Evolutionary conservation across 768 basidiomycete genomes (phyloP).

Genomic region (Nidularia sp.): DNA sequence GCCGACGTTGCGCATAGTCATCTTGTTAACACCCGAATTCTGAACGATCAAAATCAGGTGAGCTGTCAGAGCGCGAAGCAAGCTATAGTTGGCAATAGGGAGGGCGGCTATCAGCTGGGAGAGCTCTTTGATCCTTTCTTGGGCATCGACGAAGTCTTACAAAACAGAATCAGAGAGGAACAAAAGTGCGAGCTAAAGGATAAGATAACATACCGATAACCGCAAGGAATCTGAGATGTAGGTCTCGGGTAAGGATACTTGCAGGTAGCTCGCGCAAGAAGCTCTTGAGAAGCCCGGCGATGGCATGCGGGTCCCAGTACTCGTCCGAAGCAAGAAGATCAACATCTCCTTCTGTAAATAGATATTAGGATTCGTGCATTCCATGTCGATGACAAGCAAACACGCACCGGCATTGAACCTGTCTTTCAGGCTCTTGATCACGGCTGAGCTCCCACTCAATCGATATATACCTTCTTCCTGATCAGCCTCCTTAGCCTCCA

Average conservation of each 20-base stretch:
- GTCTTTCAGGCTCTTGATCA: slow-evolving; percentile 91
- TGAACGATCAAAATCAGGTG: slow-evolving; percentile 94
- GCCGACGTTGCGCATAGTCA: slow-evolving; percentile 98
- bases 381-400: slow-evolving; percentile 2
- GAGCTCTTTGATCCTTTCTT: slow-evolving; percentile 86
- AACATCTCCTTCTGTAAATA: slow-evolving; percentile 84
- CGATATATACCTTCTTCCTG: slow-evolving; percentile 98
- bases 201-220: slow-evolving; percentile 76
- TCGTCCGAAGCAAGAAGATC: slow-evolving; percentile 85
- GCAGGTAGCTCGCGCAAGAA: slow-evolving; percentile 92
- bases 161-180: slow-evolving; percentile 5
- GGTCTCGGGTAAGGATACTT: slow-evolving; percentile 87
- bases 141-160: slow-evolving; percentile 82
- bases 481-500: slow-evolving; percentile 91
- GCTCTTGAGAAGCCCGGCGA: slow-evolving; percentile 90
- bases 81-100: slow-evolving; percentile 89
- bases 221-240: slow-evolving; percentile 85
- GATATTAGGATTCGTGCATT: slow-evolving; percentile 1
- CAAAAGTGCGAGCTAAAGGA: slow-evolving; percentile 1
- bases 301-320: slow-evolving; percentile 96
- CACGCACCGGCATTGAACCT: slow-evolving; percentile 83
- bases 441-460: slow-evolving; percentile 89
- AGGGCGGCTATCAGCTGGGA: slow-evolving; percentile 81
- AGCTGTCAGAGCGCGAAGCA: slow-evolving; percentile 90
- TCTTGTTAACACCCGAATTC: slow-evolving; percentile 89